A percentile compares a stretch with the other conserved stretches of the same genome.
These are phyloP conservation scores for Lagerstroemia speciosa DNA, from an alignment of 345 rosid genomes.

Conservation along the genomic window DNA sequence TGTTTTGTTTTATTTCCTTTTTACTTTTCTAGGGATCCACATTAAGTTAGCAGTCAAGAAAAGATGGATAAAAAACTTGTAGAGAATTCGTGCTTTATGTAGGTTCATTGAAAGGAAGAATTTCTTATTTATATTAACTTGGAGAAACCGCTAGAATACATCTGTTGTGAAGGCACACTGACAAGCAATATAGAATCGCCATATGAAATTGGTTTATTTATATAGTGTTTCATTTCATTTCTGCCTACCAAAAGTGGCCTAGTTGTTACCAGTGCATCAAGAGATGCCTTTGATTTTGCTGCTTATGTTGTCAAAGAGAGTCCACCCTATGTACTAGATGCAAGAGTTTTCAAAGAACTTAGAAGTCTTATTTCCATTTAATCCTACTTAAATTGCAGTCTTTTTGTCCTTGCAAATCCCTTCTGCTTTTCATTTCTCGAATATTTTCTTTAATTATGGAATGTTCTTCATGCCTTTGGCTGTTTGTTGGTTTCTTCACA, in stretches of 20 bases:
- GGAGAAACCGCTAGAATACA: neutral
- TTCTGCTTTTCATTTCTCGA: neutral
- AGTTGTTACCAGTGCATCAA: neutral
- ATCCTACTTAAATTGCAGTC: neutral
- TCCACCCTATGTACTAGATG: neutral
- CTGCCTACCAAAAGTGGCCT: neutral
- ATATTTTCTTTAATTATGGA: neutral
- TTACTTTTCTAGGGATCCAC: neutral
- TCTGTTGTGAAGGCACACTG: neutral
- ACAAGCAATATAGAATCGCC: neutral
- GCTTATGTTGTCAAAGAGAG: neutral
- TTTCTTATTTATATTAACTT: neutral
- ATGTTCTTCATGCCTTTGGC: neutral
- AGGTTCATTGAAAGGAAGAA: neutral
- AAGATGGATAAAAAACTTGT: neutral
- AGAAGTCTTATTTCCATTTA: neutral
- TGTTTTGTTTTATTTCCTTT: neutral
- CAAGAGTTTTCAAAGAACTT: neutral
- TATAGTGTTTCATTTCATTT: neutral
- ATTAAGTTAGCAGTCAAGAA: neutral
- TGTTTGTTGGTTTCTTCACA: neutral
- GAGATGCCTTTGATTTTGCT: neutral
- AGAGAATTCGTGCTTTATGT: neutral
- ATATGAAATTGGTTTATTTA: neutral
- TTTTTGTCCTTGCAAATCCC: neutral